Base-by-base conservation (phyloP, 2,329 filamentous ascomycete genomes). In the Diaporthe vexans region DNA sequence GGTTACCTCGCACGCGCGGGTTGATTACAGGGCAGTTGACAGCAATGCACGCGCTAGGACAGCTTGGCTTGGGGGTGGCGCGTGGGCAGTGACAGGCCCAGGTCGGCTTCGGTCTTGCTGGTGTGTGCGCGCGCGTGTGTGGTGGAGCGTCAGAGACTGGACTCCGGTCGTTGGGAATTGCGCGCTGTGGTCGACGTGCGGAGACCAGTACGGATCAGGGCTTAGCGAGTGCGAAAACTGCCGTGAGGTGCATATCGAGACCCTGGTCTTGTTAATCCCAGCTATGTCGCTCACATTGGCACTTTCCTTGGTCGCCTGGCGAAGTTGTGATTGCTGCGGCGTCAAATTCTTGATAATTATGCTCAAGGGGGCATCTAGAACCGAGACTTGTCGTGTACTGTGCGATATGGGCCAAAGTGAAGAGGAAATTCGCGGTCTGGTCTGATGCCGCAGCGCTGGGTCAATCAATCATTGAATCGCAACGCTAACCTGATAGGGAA, bases 141-240 rank as follows among this genome's bases (percentile, higher is more conserved):
- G 29, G 61, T 65, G 61, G 61, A 65, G 61, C 43, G 61, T 65
- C 61, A 65, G 61, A 51, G 19, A 48, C 21, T 51, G 43, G 61
- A 35, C 61, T 51, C 61, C 61, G 26, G 48, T 26, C 17, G 63
- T 26, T 52, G 63, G 46, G 46, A 52, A 37, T 67, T 24, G 63
- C 29, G 29, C 17, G 43, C 40, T 7, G 46, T 67, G 29, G 63
- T 52, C 46, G 13, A 24, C 15, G 29, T 52, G 63, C 46, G 46
- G 63, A 67, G 46, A 46, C 58, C 58, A 63, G 24, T 24, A 68
- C 63, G 21, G 33, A 54, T 40, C 63, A 68, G 63, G 63, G 63
- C 63, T 40, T 68, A 68, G 48, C 63, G 63, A 54, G 48, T 54
- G 63, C 63, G 63, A 54, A 54, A 68, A n/a, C 21, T n/a, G 48